Evolutionary conservation across 169 alveolate species (phyloP), one percentile per base, ranked within the genome.

Genomic region (Plasmodium vivax): DNA sequence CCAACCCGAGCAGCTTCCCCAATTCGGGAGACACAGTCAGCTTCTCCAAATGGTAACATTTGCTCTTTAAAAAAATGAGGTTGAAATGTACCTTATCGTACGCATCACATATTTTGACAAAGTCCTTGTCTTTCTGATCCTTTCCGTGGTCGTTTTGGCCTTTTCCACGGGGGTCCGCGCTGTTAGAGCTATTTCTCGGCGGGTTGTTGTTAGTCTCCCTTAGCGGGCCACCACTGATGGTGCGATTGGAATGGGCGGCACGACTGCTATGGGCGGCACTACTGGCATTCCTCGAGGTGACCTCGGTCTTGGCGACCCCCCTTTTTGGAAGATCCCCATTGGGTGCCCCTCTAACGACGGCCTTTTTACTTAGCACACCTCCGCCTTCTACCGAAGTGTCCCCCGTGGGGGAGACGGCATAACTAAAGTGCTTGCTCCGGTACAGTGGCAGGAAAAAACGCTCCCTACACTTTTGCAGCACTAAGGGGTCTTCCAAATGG

Each of bases 21-120:
- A 90, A 82, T 27, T 62, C 14, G 54, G 62, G 16, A 30, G 94
- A 90, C 3, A 90, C 34, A 58, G 32, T 68, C 30, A 90, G n/a
- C n/a, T 81, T 81, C 47, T 90, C 94, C 47, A 82, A 12, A 68
- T 45, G 36, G 74, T 90, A 90, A 81, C 56, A 36, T 36, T 58
- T 90, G n/a, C 45, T 38, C 38, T 62, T 79, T 54, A 90, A 90
- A 90, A 90, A 90, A 27, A 90, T 41, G 23, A 90, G 10, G 54
- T 90, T 90, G 82, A 80, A 90, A 90, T 90, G 81, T 80, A 41
- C 81, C 41, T 51, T 90, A 68, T 90, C 91, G 68, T 90, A 90
- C 14, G 84, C 88, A 19, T 90, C 94, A 90, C 54, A 41, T 19
- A 90, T 90, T 79, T 71, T 90, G 27, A 81, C 56, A 81, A 90